Base-by-base conservation (phyloP, 2,329 filamentous ascomycete species). In the Colletotrichum sansevieriae region DNA sequence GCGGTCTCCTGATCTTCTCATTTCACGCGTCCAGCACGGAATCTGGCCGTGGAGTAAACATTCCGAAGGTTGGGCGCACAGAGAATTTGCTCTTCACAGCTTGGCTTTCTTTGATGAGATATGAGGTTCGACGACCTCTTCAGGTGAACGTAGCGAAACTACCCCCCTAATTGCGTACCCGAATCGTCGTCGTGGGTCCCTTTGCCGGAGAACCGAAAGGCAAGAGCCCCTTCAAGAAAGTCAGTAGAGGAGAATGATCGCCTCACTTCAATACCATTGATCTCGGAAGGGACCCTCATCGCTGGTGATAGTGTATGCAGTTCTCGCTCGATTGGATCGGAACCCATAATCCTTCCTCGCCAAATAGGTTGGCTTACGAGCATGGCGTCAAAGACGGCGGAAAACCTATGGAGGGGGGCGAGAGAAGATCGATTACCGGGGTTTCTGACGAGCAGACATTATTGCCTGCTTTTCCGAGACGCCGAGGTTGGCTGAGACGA, bases 401-500 rank as follows among this genome's bases (percentile, higher is more conserved):
- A 18, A 33, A 12, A 52, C 39, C 41, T 20, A 20, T 52, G 46
- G 15, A n/a, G 46, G 25, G 25, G 20, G 25, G 29, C 39, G 20
- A 39, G 39, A 20, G 18, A 13, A 4, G 29, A 49, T 41, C 51
- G 41, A n/a, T 10, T 37, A 33, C 54, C 39, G 37, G 46, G 25
- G 46, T 54, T 59, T 20, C 9, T 46, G 54, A 39, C 46, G 65
- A 65, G 58, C 39, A 68, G 46, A 25, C 33, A 18, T 39, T 41
- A 25, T 10, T 54, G 33, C 33, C 33, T 35, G 13, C 18, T 44
- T 33, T 25, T n/a, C 39, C 47, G 33, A 64, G n/a, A 37, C 55
- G 25, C 33, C 15, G 49, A 57, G 41, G 4, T 29, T 41, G 22
- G n/a, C 39, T 54, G 37, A 64, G 65, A 44, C 22, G n/a, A 5